A percentile compares a stretch with the other conserved stretches of the same genome.
These are phyloP conservation scores for Fraxinus excelsior DNA, from an alignment of 257 asterid genomes.

Conservation along the genomic window DNA sequence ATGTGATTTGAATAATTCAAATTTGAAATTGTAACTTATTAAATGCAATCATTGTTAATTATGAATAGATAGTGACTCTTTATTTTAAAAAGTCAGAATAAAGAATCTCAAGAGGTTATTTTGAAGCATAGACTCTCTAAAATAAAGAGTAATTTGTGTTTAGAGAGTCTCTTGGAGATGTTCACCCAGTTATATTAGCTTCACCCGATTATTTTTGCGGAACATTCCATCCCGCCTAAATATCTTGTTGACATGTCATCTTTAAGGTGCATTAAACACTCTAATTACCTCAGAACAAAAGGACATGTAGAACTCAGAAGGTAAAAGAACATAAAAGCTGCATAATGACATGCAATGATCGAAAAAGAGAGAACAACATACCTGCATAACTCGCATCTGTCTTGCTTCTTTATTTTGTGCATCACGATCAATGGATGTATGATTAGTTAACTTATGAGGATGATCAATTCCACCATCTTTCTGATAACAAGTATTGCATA, in stretches of 20 bases:
- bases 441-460: slow-evolving; percentile 83
- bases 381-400: slow-evolving; percentile 87
- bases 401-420: slow-evolving; percentile 96
- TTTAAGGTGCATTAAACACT: slow-evolving; percentile 3
- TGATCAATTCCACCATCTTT: slow-evolving; percentile 83
- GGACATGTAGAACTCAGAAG: not conserved
- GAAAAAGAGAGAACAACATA: slow-evolving; percentile 22
- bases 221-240: not conserved
- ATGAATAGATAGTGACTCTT: too few species aligned
- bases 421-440: slow-evolving; percentile 76
- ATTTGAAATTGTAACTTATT: too few species aligned
- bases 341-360: not conserved
- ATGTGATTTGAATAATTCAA: too few species aligned
- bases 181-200: not conserved
- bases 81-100: too few species aligned
- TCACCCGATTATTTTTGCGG: not conserved
- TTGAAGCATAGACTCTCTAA: too few species aligned
- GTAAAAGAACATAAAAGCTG: not conserved
- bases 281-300: not conserved
- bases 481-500: slow-evolving; percentile 81
- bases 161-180: too few species aligned
- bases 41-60: too few species aligned
- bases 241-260: not conserved
- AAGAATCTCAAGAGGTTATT: too few species aligned
- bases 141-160: too few species aligned